Percentiles rank a stretch among this genome's conserved stretches.
Evolutionary conservation across 225 moss, liverwort and hornwort genomes (phyloP).

Genomic region (Marchantia polymorpha): DNA sequence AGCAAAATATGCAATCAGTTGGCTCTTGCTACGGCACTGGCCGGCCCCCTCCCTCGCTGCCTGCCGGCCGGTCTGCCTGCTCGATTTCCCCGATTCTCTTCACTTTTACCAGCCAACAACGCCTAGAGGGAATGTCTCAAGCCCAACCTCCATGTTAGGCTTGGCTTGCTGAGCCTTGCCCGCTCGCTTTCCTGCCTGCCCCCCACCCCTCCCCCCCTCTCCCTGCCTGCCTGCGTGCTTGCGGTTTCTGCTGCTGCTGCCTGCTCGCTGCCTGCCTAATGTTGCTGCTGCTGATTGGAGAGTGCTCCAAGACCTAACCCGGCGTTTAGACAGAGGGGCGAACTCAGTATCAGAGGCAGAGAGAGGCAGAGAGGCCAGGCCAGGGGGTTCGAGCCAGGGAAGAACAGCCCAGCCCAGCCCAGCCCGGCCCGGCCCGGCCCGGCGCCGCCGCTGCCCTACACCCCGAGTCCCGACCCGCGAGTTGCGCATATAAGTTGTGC

Average conservation of each 20-base stretch:
- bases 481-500: neutral
- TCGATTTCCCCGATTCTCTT: slow-evolving; percentile 2
- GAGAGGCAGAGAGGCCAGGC: neutral
- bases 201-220: no score
- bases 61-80: neutral
- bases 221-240: no score
- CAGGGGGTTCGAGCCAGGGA: neutral
- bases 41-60: neutral
- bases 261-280: no score
- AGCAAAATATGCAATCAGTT: neutral
- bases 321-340: no score
- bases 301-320: neutral
- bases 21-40: neutral
- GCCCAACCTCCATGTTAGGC: neutral
- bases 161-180: no score
- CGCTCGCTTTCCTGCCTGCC: neutral
- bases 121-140: neutral
- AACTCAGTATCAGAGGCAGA: neutral
- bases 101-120: neutral
- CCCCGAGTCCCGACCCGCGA: slow-evolving; percentile 7
- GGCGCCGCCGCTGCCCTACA: slow-evolving; percentile 2
- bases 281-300: no score
- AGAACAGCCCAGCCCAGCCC: neutral
- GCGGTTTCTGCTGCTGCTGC: no score
- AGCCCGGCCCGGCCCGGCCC: neutral